Evolutionary conservation across 2,329 filamentous ascomycete genomes (phyloP).

Genomic region (Fragosphaeria purpurea): DNA sequence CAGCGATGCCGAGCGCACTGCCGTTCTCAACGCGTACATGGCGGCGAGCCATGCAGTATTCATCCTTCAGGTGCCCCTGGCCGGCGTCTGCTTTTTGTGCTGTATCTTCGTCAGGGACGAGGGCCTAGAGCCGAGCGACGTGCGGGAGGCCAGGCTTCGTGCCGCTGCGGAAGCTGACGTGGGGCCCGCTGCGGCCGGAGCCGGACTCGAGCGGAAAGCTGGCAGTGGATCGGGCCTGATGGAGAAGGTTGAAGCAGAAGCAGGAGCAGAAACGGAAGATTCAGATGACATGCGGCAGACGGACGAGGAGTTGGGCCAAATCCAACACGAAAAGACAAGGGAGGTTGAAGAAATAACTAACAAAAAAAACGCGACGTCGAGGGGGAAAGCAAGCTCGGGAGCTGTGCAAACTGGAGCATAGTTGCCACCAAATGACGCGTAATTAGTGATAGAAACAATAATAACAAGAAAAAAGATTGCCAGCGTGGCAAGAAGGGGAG

Average conservation of each 20-base stretch:
- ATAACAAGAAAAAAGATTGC: too few relatives aligned
- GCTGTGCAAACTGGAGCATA: too few relatives aligned
- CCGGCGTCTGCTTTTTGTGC: slow-evolving; percentile 38
- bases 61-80: slow-evolving; percentile 43
- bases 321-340: not conserved
- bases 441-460: not conserved
- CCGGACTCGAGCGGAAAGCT: too few relatives aligned
- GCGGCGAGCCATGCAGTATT: slow-evolving; percentile 46
- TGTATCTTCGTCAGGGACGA: slow-evolving; percentile 42
- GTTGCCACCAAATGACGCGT: too few relatives aligned
- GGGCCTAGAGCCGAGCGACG: slow-evolving; percentile 27
- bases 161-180: not conserved
- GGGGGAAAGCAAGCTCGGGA: too few relatives aligned
- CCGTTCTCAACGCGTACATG: slow-evolving; percentile 15
- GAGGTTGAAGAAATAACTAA: not conserved
- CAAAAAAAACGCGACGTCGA: too few relatives aligned
- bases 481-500: too few relatives aligned
- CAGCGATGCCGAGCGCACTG: slow-evolving; percentile 5
- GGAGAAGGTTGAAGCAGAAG: not conserved
- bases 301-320: not conserved
- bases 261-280: not conserved
- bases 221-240: too few relatives aligned
- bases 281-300: not conserved
- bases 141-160: slow-evolving; percentile 4
- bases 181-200: not conserved